A percentile compares a stretch with the other conserved stretches of the same genome.
These are phyloP conservation scores for Fragaria iinumae DNA, from an alignment of 306 rosid genomes.

Conservation along the genomic window DNA sequence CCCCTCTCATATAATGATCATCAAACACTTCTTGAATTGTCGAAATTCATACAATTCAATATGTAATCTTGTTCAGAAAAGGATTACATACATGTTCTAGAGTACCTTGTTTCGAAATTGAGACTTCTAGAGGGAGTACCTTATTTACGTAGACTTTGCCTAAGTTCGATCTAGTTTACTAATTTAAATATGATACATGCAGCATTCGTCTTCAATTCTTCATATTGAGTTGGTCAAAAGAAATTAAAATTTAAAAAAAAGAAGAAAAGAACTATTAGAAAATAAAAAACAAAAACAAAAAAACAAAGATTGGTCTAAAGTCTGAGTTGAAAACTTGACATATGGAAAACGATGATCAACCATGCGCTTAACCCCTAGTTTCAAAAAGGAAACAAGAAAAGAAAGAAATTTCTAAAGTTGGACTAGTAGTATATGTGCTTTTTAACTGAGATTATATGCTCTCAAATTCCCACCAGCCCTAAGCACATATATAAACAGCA, in stretches of 20 bases:
- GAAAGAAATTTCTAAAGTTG: not conserved
- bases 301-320: not conserved
- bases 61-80: too few species aligned
- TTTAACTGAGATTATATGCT: not conserved
- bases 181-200: not conserved
- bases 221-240: not conserved
- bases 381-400: not conserved
- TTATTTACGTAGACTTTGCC: not conserved
- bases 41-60: too few species aligned
- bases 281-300: not conserved
- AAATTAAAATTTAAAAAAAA: not conserved
- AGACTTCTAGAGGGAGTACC: not conserved
- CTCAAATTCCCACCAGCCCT: too few species aligned
- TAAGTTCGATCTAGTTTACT: not conserved
- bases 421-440: not conserved
- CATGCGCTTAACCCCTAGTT: not conserved
- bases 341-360: not conserved
- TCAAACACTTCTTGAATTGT: too few species aligned
- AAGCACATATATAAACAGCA: not conserved
- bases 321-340: not conserved
- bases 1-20: too few species aligned
- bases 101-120: not conserved
- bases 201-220: not conserved
- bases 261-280: not conserved
- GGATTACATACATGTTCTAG: too few species aligned